Conservation (phyloP, 1,284 basidiomycete genomes). For the Porodaedalea pini region DNA sequence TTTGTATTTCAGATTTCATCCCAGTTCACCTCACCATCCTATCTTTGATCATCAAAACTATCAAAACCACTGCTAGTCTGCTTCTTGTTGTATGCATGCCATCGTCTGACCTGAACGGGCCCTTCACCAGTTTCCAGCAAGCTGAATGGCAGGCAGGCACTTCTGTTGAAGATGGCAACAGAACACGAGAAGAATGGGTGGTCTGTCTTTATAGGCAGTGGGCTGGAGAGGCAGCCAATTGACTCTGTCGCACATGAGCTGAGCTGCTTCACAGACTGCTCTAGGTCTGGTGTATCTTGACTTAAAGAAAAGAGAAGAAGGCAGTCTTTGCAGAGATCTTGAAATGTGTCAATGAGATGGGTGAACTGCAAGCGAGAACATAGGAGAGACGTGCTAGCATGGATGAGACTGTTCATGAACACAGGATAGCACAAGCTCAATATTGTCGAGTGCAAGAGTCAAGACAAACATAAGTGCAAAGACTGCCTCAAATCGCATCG, state of each 20-base stretch:
- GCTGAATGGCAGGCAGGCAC: constrained; percentile 9
- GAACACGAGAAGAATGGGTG: constrained; percentile 13
- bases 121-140: constrained; percentile 4
- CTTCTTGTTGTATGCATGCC: constrained; percentile 14
- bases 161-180: constrained; percentile 10
- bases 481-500: too few relatives aligned
- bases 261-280: constrained; percentile 9
- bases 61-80: too few relatives aligned
- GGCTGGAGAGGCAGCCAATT: constrained; percentile 17
- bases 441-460: too few relatives aligned
- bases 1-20: constrained; percentile 16
- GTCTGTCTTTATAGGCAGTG: neutral
- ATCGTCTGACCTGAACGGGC: constrained; percentile 12
- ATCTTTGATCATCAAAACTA: neutral
- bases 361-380: constrained; percentile 9
- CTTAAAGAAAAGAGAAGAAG: constrained; percentile 11
- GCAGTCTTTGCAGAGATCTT: constrained; percentile 1
- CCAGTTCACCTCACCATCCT: constrained; percentile 11
- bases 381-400: constrained; percentile 16
- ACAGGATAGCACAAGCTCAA: too few relatives aligned
- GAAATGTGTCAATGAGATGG: neutral
- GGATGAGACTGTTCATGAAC: constrained; percentile 4
- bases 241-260: constrained; percentile 12
- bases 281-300: constrained; percentile 16
- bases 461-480: too few relatives aligned